phyloP scores from a whole-genome alignment of 1,284 basidiomycete genomes.

The Papiliotrema fonsecae region DNA sequence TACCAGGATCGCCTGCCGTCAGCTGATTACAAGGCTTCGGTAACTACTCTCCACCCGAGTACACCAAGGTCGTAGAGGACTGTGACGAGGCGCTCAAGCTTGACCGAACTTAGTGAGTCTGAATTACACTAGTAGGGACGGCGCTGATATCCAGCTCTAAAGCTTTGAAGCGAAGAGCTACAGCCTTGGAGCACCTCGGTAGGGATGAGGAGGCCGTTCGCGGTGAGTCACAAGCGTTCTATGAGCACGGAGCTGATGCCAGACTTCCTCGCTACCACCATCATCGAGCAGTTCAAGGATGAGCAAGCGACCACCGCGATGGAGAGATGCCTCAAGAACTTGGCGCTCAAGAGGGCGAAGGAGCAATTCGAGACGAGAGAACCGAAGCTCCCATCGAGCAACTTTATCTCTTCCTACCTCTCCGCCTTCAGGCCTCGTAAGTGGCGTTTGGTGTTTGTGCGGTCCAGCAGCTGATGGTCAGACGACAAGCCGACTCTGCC shows the following conservation, averaged over 20 bases:
- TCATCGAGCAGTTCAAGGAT: conserved; percentile 89
- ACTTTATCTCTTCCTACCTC: conserved; percentile 94
- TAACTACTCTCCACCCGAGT: conserved; percentile 78
- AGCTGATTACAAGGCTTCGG: no score
- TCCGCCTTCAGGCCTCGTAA: conserved; percentile 86
- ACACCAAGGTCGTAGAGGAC: conserved; percentile 81
- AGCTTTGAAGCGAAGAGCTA: conserved; percentile 87
- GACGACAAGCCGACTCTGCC: conserved; percentile 69
- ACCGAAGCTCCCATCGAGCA: conserved; percentile 79
- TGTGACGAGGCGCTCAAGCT: conserved; percentile 84
- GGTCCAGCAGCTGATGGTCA: conserved; percentile 32
- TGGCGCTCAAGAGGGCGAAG: conserved; percentile 53
- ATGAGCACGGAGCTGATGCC: not conserved
- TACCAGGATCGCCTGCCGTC: no score
- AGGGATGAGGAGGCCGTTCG: conserved; percentile 70
- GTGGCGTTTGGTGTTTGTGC: conserved; percentile 31
- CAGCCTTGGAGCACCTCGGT: conserved; percentile 75
- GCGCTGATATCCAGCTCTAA: conserved; percentile 57
- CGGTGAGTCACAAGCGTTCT: conserved; percentile 50
- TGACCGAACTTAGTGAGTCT: conserved; percentile 64
- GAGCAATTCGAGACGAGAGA: conserved; percentile 48
- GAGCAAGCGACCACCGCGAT: conserved; percentile 72
- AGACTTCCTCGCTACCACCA: conserved; percentile 96
- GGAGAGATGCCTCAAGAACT: conserved; percentile 85
- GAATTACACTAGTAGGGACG: not conserved